Evolutionary conservation across 1,284 basidiomycete species (phyloP), one percentile per base, ranked within the genome.

Genomic region (Exobasidium rhododendri): DNA sequence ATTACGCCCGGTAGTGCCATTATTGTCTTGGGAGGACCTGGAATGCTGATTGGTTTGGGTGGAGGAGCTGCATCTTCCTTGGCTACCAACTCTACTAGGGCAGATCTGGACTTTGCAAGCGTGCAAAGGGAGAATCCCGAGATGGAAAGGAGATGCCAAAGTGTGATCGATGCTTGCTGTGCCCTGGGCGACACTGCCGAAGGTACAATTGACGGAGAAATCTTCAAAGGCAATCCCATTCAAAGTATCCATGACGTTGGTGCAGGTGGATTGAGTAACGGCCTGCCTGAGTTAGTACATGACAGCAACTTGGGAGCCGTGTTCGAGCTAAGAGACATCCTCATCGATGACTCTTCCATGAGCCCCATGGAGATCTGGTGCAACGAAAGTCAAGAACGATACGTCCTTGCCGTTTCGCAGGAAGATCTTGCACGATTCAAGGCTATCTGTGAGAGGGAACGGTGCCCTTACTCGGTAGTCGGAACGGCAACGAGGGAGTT

Each of bases 301-400:
- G 94, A 98, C 80, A 90, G 91, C 2, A 87, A 85, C 43, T 84
- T 97, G 6, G 96, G 96, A 29, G 96, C 91, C 1, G 84, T 80
- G n/a, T 94, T 97, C 77, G 94, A 98, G 83, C 93, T 98, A 73
- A 85, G 94, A 20, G 90, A 97, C 71, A 88, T 98, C 6, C 85
- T 91, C 28, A 86, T 97, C 50, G 94, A 92, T 43, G 96, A 98
- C 80, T 85, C 86, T 31, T 88, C 89, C 51, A 92, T 99, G 91
- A 94, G 91, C 7, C 96, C 94, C 0, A 97, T 98, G 93, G 94
- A 97, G 83, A 97, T 98, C 65, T 99, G 94, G 94, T 98, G 96
- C 81, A 99, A 99, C 81, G 96, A 99, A 82, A 91, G 88, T 68
- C 94, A 99, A 83, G 94, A 99, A 79, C 88, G 96, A 49, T 98